A percentile compares a stretch with the other conserved stretches of the same genome.
These are phyloP conservation scores for Sechiopsis laciniata DNA, from an alignment of 306 rosid species.

Conservation along the genomic window DNA sequence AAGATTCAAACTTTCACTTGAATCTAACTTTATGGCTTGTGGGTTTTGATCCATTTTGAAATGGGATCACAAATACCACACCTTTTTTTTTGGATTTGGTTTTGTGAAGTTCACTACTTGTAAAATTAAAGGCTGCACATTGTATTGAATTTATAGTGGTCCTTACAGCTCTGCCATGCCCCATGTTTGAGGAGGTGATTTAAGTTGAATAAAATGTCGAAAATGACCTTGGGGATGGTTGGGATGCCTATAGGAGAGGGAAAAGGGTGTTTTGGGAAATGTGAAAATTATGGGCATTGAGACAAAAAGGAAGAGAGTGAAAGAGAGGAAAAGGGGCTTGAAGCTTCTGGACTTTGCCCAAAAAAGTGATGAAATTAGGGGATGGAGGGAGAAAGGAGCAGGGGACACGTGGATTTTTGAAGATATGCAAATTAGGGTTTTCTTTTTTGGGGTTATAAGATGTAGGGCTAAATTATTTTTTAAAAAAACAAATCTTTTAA, in stretches of 20 bases:
- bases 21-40: neutral
- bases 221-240: neutral
- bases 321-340: neutral
- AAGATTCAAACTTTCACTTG: neutral
- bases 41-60: neutral
- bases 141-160: conserved; percentile 11
- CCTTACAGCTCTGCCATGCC: neutral
- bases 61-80: neutral
- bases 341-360: conserved; percentile 8
- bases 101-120: neutral
- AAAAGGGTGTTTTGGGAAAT: neutral
- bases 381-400: neutral
- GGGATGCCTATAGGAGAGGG: neutral
- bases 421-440: neutral
- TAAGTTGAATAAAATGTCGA: neutral
- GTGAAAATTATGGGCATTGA: neutral
- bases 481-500: too few relatives aligned
- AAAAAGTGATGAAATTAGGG: neutral
- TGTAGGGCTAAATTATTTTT: too few relatives aligned
- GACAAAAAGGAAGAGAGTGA: neutral
- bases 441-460: too few relatives aligned
- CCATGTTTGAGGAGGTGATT: neutral
- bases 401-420: neutral
- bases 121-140: neutral
- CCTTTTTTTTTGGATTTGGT: neutral